Evolutionary conservation across 2,329 filamentous ascomycete genomes (phyloP).

Genomic region (Monilinia laxa): DNA sequence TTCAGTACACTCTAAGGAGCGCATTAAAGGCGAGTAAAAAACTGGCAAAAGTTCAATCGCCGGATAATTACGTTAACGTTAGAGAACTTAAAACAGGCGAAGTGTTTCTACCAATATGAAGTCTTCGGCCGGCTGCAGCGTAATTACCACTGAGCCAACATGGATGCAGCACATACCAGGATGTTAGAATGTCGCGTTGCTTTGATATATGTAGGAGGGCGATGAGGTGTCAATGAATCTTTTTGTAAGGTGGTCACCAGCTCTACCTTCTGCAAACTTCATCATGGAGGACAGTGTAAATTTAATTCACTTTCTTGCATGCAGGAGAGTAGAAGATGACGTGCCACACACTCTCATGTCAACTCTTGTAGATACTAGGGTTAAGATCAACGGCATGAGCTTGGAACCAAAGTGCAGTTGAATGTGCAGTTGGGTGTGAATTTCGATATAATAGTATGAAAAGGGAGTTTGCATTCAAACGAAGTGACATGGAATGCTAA

Average conservation of each 20-base stretch:
- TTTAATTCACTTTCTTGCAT: not conserved
- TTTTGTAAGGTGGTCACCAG: not conserved
- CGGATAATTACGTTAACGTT: slow-evolving; percentile 7
- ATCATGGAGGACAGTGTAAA: not conserved
- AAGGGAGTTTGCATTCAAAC: not conserved
- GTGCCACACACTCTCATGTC: not conserved
- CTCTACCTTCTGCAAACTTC: not conserved
- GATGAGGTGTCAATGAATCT: not conserved
- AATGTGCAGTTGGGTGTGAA: not conserved
- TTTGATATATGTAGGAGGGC: not conserved
- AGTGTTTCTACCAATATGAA: not conserved
- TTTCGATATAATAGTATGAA: not conserved
- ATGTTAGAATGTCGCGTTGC: not conserved
- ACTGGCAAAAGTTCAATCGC: slow-evolving; percentile 5
- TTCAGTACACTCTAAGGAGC: not conserved
- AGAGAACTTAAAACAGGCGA: slow-evolving; percentile 2
- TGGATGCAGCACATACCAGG: not conserved
- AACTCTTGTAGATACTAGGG: not conserved
- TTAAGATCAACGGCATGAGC: not conserved
- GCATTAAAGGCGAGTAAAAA: not conserved
- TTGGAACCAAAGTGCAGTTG: too few species aligned
- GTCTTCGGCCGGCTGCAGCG: not conserved
- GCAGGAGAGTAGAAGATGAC: not conserved
- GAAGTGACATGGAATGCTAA: not conserved
- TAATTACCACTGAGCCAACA: not conserved